Base-by-base conservation (phyloP, 495 filamentous ascomycete species). In the Hypoxylon cercidicola region DNA sequence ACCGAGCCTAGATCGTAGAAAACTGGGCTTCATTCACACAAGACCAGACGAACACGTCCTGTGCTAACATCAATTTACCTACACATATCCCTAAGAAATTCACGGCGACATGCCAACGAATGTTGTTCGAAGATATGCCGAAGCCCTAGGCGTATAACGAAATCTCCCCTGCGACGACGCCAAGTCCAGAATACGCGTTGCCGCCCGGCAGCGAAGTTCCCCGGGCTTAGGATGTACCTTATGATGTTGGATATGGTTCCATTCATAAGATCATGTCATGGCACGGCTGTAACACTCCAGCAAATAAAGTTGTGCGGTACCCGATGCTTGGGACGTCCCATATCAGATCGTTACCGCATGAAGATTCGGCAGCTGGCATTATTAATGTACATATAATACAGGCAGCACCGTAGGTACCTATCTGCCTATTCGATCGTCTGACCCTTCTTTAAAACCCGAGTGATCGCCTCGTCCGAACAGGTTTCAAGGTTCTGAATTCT, bases 181-280 rank as follows among this genome's bases (percentile, higher is more conserved):
- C 59, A 68, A 63, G 64, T 60, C 44, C 43, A 23, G 19, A 16
- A 6, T 18, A 10, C 9, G 23, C 15, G 13, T 55, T 62, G 54
- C 32, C 53, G 54, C 53, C 53, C 64, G 64, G 64, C 48, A 67
- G 23, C 16, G 47, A 58, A 23, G 48, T 62, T 34, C 43, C 51
- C 64, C 32, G 47, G 41, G 58, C 45, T 41, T 12, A 13, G 53
- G 10, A 62, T 32, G 9, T 32, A 61, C 54, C 59, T 68, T 68
- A 68, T 63, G 58, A 68, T 60, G 55, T 47, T 49, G 49, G 39
- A 60, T 55, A 68, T 63, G 59, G 64, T 49, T 63, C 59, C 54
- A 60, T 63, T 44, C 13, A 51, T 47, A 58, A 44, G 54, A 50
- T 20, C 35, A 40, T 44, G 49, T 18, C 34, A 37, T 40, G 35